These are phyloP conservation scores for Syzygium oleosum DNA, from an alignment of 345 rosid genomes.

Conservation along the genomic window DNA sequence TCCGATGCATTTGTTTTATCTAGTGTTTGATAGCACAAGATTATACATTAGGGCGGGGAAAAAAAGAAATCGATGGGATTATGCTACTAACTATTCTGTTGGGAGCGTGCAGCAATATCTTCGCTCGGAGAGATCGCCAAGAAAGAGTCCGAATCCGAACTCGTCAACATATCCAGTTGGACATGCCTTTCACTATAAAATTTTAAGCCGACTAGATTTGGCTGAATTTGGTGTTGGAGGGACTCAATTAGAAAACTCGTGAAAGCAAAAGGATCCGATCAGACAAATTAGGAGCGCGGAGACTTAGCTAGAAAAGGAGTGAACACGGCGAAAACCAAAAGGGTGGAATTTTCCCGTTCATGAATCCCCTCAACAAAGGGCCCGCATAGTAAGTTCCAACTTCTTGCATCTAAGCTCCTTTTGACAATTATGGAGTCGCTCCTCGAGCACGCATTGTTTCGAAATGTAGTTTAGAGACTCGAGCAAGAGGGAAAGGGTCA, in stretches of 20 bases:
- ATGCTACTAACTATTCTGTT: background rate
- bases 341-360: background rate
- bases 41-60: background rate
- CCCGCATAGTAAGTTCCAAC: background rate
- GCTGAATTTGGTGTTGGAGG: background rate
- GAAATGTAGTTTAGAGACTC: background rate
- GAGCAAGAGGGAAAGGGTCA: background rate
- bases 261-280: background rate
- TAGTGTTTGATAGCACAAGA: background rate
- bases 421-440: background rate
- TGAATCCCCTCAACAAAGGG: background rate
- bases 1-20: background rate
- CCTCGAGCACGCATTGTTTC: background rate
- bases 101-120: too few relatives aligned
- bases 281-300: background rate
- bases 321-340: background rate
- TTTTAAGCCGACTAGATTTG: too few relatives aligned
- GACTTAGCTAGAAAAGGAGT: background rate
- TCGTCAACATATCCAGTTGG: too few relatives aligned
- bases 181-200: too few relatives aligned
- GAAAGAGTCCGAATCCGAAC: too few relatives aligned
- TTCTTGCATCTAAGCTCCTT: background rate
- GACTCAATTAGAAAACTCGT: background rate
- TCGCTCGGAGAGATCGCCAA: too few relatives aligned
- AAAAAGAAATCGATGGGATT: background rate